Conservation (phyloP, 805 yeast species). For the Maudiozyma bulderi region DNA sequence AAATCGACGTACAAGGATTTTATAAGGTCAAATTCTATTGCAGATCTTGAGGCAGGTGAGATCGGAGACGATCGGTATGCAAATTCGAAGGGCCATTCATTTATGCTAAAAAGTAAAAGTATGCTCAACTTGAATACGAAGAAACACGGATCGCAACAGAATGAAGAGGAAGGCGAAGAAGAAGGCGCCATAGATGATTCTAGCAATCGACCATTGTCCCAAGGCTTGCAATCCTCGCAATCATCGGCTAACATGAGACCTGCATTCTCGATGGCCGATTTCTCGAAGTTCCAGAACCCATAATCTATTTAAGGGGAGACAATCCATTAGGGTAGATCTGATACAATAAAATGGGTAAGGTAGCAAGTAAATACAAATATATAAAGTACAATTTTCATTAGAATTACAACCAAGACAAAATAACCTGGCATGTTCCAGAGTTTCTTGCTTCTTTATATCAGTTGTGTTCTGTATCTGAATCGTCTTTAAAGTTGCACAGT, state of each 20-base stretch:
- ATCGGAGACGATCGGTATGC: background rate
- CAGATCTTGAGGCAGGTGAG: slow-evolving; percentile 7
- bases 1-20: background rate
- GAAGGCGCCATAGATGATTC: background rate
- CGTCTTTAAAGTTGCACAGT: too few species aligned
- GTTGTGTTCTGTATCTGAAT: too few species aligned
- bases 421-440: too few species aligned
- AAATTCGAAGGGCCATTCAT: background rate
- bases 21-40: background rate
- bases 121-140: slow-evolving; percentile 15
- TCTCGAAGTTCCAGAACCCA: slow-evolving; percentile 19
- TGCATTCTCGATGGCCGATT: slow-evolving; percentile 18
- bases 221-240: slow-evolving; percentile 1
- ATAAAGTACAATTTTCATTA: background rate
- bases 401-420: too few species aligned
- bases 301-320: background rate
- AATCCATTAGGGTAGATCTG: background rate
- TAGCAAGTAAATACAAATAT: background rate
- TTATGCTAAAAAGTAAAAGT: slow-evolving; percentile 23
- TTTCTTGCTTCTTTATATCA: too few species aligned
- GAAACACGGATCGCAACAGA: background rate
- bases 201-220: slow-evolving; percentile 2
- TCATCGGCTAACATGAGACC: slow-evolving; percentile 5
- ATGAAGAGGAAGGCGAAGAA: background rate
- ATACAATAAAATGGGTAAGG: background rate